These are phyloP conservation scores for Rhizophagus prolifer DNA, from an alignment of 192 early-diverging fungal species.

Conservation along the genomic window DNA sequence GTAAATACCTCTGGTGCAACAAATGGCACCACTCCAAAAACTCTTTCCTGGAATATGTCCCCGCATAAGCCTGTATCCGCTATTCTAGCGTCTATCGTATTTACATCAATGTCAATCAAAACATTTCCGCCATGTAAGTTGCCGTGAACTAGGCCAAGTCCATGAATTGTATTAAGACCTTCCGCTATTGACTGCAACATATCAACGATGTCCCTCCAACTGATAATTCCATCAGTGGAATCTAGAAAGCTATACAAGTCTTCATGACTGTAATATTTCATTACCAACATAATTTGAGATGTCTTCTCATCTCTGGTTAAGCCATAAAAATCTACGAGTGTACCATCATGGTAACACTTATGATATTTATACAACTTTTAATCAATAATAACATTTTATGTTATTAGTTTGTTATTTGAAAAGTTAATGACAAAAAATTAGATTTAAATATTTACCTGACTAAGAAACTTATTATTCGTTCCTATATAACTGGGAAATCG, in stretches of 20 bases:
- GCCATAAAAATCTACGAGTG: background rate
- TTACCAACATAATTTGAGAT: background rate
- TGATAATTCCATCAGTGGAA: background rate
- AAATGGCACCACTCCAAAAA: constrained; percentile 37
- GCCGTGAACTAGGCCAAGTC: background rate
- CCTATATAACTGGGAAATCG: background rate
- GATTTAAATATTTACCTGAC: no score
- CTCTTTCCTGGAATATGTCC: background rate
- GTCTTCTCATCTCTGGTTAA: background rate
- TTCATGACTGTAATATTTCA: background rate
- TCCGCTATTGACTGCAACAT: no score
- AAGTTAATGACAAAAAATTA: no score
- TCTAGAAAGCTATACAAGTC: background rate
- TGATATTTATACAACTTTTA: background rate
- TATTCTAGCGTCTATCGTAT: background rate
- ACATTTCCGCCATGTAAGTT: constrained; percentile 22
- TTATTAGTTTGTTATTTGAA: no score
- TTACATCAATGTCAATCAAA: no score
- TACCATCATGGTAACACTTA: background rate
- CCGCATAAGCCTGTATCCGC: background rate
- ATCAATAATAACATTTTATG: background rate
- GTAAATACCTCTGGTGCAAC: constrained; percentile 35
- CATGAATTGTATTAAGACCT: background rate
- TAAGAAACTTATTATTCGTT: background rate
- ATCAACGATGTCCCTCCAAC: background rate